phyloP scores from a whole-genome alignment of 1,139 yeast genomes.

The Yamadazyma songkhlaensis region DNA sequence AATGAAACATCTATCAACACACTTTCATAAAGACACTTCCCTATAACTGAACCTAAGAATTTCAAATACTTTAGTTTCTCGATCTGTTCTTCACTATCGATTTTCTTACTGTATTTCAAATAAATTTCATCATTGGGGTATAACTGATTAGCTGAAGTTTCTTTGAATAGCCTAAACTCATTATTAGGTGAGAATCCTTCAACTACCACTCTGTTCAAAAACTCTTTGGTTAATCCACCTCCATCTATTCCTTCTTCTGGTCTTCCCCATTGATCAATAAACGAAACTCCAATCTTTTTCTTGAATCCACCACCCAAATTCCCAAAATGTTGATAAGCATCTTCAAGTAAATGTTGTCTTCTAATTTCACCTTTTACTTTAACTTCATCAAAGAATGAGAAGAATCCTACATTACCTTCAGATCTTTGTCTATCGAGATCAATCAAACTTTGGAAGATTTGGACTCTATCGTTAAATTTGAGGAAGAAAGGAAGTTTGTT shows the following conservation, averaged over 20 bases:
- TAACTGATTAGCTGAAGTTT: constrained; percentile 51
- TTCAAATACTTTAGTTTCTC: constrained; percentile 40
- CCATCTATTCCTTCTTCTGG: constrained; percentile 93
- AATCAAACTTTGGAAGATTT: constrained; percentile 65
- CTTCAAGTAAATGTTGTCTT: constrained; percentile 68
- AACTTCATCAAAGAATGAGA: constrained; percentile 15
- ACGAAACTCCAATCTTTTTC: constrained; percentile 58
- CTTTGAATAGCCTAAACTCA: constrained; percentile 42
- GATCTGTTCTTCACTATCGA: constrained; percentile 28
- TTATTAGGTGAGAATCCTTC: constrained; percentile 58
- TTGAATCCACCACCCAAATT: constrained; percentile 49
- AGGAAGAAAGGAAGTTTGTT: constrained; percentile 74
- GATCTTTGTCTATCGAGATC: constrained; percentile 44
- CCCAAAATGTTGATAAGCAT: constrained; percentile 63
- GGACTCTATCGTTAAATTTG: constrained; percentile 71
- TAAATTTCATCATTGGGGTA: constrained; percentile 72
- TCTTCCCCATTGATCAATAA: constrained; percentile 69
- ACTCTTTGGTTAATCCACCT: constrained; percentile 93
- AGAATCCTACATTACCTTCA: constrained; percentile 11
- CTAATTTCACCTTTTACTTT: constrained; percentile 53
- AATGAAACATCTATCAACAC: constrained; percentile 79
- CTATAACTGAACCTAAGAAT: constrained; percentile 79
- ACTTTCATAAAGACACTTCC: constrained; percentile 86
- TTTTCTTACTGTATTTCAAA: constrained; percentile 20
- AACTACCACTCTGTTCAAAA: constrained; percentile 67